phyloP scores from a whole-genome alignment of 2,329 filamentous ascomycete genomes.

The Calonectria montana region DNA sequence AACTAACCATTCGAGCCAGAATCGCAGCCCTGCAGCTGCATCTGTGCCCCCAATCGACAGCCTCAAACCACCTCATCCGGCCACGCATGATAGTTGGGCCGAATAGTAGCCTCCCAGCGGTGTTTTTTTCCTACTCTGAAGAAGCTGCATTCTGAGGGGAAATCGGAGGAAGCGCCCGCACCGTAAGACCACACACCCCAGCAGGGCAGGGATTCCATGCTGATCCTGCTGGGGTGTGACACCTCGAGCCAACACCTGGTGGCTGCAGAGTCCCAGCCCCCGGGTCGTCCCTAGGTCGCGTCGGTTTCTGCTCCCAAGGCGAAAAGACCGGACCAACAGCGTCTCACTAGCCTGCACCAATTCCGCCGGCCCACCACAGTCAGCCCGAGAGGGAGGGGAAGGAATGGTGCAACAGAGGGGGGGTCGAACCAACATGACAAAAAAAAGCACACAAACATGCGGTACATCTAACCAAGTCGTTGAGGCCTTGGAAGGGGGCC shows the following conservation, averaged over 20 bases:
- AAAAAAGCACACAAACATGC: background rate
- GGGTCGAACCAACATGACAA: background rate
- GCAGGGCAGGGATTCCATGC: slow-evolving; percentile 28
- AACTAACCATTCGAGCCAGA: background rate
- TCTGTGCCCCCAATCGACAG: background rate
- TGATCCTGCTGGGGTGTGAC: slow-evolving; percentile 32
- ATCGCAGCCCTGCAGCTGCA: slow-evolving; percentile 7
- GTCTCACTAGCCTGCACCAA: slow-evolving; percentile 25
- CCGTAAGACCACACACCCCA: slow-evolving; percentile 11
- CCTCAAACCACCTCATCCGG: slow-evolving; percentile 9
- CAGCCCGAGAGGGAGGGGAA: slow-evolving; percentile 21
- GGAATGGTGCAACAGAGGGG: background rate
- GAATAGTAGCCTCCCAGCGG: background rate
- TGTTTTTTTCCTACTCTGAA: background rate
- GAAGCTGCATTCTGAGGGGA: background rate
- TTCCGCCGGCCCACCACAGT: slow-evolving; percentile 21
- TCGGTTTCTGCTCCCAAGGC: slow-evolving; percentile 28
- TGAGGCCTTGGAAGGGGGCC: background rate
- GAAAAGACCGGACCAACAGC: slow-evolving; percentile 36
- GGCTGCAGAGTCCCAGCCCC: slow-evolving; percentile 39
- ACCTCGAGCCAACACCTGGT: slow-evolving; percentile 33
- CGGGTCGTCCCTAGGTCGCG: slow-evolving; percentile 37
- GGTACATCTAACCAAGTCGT: background rate
- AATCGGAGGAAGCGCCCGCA: slow-evolving; percentile 34
- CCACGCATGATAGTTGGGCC: background rate